These are phyloP conservation scores for Cladosporium sp. DNA, from an alignment of 2,329 filamentous ascomycete genomes.

Conservation along the genomic window DNA sequence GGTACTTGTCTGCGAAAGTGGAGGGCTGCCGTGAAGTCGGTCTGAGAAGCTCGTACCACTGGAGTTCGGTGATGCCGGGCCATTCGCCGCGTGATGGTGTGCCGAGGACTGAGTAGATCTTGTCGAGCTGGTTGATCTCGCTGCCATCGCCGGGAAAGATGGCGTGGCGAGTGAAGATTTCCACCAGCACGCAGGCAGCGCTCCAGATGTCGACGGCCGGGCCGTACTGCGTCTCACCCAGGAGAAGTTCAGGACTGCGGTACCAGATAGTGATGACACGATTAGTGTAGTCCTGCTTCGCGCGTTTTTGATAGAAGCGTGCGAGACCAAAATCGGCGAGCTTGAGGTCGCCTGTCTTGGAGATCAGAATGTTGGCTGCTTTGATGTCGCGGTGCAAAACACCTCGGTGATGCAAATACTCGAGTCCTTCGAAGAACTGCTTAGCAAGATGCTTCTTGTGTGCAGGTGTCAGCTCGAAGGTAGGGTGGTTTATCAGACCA, in stretches of 20 bases:
- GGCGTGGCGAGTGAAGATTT: constrained; percentile 89
- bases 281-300: constrained; percentile 93
- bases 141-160: constrained; percentile 94
- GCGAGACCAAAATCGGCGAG: constrained; percentile 94
- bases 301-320: constrained; percentile 89
- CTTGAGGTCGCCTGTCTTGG: constrained; percentile 85
- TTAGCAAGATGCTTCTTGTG: constrained; percentile 92
- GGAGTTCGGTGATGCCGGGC: constrained; percentile 88
- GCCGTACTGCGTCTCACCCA: constrained; percentile 87
- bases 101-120: constrained; percentile 89
- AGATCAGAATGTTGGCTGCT: constrained; percentile 92
- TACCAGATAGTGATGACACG: constrained; percentile 99
- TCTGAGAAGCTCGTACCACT: constrained; percentile 90
- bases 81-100: constrained; percentile 81
- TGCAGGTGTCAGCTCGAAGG: constrained; percentile 75
- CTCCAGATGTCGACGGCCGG: constrained; percentile 95
- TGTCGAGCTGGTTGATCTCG: constrained; percentile 94
- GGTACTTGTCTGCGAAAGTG: constrained; percentile 79
- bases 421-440: constrained; percentile 88
- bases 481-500: constrained; percentile 88
- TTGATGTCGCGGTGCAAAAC: constrained; percentile 98
- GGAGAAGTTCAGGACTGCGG: constrained; percentile 79
- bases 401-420: constrained; percentile 89
- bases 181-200: constrained; percentile 91
- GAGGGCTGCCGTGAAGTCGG: constrained; percentile 69